These are phyloP conservation scores for Gracilaria caudata DNA, from an alignment of 23 red algal species.

Conservation along the genomic window DNA sequence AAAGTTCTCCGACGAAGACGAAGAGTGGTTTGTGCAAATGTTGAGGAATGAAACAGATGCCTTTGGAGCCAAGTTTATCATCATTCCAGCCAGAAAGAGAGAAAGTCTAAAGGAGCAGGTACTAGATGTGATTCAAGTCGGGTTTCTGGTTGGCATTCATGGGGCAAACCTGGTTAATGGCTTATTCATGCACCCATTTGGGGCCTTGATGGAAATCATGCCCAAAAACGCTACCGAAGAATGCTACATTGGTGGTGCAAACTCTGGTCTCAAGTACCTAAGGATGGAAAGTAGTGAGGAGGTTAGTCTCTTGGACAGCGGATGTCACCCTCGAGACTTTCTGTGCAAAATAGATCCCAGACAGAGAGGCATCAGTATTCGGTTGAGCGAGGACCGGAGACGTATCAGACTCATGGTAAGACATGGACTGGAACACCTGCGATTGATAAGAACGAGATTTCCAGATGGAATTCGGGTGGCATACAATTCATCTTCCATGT, in stretches of 20 bases:
- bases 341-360: constrained; percentile 14
- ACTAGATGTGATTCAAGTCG: constrained; percentile 8
- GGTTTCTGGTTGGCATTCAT: constrained; percentile 74
- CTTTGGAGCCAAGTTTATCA: constrained; percentile 19
- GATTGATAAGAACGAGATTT: constrained; percentile 4
- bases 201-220: constrained; percentile 63
- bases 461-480: constrained; percentile 36
- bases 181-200: constrained; percentile 65
- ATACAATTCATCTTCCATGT: constrained; percentile 9
- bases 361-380: constrained; percentile 30
- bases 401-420: constrained; percentile 5
- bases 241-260: constrained; percentile 60
- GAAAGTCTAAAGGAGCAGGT: constrained; percentile 51
- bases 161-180: constrained; percentile 82
- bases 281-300: constrained; percentile 10
- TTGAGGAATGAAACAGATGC: constrained; percentile 19
- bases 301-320: constrained; percentile 40
- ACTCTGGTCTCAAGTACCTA: constrained; percentile 66
- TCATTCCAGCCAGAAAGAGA: background rate
- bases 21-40: constrained; percentile 54
- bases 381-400: constrained; percentile 11
- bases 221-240: constrained; percentile 9
- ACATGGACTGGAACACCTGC: constrained; percentile 33
- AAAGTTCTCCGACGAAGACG: constrained; percentile 38
- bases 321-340: constrained; percentile 22